Base-by-base conservation (phyloP, 1,139 yeast genomes). In the Yamadazyma spencermartinsiae region DNA sequence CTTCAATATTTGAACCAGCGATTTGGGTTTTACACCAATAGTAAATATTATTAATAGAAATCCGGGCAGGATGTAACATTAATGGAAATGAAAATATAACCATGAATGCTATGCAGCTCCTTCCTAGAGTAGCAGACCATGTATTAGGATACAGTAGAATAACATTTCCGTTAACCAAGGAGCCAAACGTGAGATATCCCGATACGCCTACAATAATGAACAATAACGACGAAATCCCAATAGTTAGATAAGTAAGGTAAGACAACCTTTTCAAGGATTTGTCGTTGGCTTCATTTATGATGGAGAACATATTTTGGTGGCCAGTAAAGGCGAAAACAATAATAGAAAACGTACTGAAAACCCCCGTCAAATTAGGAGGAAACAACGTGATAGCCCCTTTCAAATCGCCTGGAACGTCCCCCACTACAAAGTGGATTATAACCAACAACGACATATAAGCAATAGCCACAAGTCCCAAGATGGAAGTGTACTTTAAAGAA, bases 41-140 rank as follows among this genome's bases (percentile, higher is more conserved):
- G 39, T 75, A 62, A 47, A 90, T 78, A 60, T 90, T 88, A 58
- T 87, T 85, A 23, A 84, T 69, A 1, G 97, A 86, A 20, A 87
- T 82, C 41, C 98, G 71, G 34, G 95, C 86, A 1, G 98, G 98
- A 58, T 90, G 96, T 54, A 88, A 78, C 83, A 90, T 86, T 49
- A 92, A 72, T 14, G 98, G 98, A 65, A 84, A 92, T 6, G 96
- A 86, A 45, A 92, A 76, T 10, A 86, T 65, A 30, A 94, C 95
- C 84, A 92, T 80, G 31, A 86, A 67, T 1, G 86, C 94, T 44
- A 92, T 77, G 27, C 89, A 78, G 15, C 80, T 68, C 44, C 92
- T 77, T 9, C 95, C 98, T 35, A 87, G 53, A 9, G 78, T 74
- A 4, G 86, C 72, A 34, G 74, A 53, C 36, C 71, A 51, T 32